Evolutionary conservation across 148 eudicot genomes (phyloP).

Genomic region (Rhododendron kiyosumense): DNA sequence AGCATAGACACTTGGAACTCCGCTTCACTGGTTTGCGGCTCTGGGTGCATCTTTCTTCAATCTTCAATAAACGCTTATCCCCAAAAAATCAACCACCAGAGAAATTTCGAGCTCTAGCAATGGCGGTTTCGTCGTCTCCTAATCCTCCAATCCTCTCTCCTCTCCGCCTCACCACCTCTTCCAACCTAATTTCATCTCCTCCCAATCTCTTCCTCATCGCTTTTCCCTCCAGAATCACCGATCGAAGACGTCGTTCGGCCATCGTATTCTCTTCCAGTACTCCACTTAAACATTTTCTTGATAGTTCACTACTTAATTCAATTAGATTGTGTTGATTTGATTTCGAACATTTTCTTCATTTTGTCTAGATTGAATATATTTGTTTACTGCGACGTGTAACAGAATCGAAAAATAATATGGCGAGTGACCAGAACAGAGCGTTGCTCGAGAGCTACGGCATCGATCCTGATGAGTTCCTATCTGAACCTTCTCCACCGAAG

Average conservation of each 20-base stretch:
- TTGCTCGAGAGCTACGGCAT: conserved; percentile 63
- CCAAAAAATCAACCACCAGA: no score
- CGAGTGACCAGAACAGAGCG: conserved; percentile 31
- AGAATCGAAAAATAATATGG: conserved; percentile 40
- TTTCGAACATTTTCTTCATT: background rate
- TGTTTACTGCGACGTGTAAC: conserved; percentile 9
- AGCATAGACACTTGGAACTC: no score
- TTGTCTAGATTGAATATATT: background rate
- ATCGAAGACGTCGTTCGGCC: conserved; percentile 20
- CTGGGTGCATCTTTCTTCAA: no score
- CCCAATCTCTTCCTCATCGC: conserved; percentile 1
- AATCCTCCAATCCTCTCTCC: conserved; percentile 26
- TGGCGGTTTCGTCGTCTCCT: conserved; percentile 29
- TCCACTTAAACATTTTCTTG: background rate
- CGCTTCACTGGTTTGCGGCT: no score
- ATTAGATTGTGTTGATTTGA: background rate
- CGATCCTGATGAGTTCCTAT: conserved; percentile 56
- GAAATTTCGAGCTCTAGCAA: background rate
- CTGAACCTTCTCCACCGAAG: conserved; percentile 56
- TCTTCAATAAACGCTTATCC: no score
- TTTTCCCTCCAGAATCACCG: conserved; percentile 9
- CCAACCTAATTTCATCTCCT: conserved; percentile 9
- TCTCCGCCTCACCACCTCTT: background rate
- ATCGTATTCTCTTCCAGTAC: conserved; percentile 27
- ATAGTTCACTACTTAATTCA: background rate